A percentile compares a stretch with the other conserved stretches of the same genome.
phyloP scores from a whole-genome alignment of 1,284 basidiomycete genomes.

The Erythrobasidium hasegawianum region DNA sequence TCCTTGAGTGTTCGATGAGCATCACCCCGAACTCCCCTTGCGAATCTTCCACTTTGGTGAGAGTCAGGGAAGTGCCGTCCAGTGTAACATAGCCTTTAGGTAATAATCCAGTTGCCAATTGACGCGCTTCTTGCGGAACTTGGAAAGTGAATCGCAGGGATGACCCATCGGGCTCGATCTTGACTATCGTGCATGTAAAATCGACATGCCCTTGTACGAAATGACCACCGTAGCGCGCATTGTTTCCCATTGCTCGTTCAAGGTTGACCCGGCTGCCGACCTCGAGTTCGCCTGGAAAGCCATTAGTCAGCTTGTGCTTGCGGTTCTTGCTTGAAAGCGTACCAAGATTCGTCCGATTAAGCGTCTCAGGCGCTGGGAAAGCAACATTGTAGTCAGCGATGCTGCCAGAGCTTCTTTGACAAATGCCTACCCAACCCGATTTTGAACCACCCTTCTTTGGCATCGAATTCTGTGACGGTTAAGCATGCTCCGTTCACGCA shows the following conservation, averaged over 20 bases:
- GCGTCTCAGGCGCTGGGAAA: conserved; percentile 78
- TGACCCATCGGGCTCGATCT: conserved; percentile 71
- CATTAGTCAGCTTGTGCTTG: background rate
- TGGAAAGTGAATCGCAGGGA: conserved; percentile 78
- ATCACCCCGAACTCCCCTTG: conserved; percentile 78
- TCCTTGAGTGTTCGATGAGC: conserved; percentile 91
- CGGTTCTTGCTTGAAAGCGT: conserved; percentile 41
- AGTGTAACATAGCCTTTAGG: conserved; percentile 96
- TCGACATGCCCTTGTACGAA: conserved; percentile 99
- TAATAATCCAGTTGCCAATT: conserved; percentile 69
- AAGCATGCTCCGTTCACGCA: conserved; percentile 79
- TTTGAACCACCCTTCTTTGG: conserved; percentile 72
- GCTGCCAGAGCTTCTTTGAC: background rate
- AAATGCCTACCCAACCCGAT: conserved; percentile 62
- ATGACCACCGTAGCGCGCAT: conserved; percentile 91
- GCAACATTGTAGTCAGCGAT: conserved; percentile 16
- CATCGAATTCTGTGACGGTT: conserved; percentile 81
- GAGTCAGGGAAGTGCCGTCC: conserved; percentile 88
- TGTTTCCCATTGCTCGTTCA: conserved; percentile 89
- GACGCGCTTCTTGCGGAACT: conserved; percentile 61
- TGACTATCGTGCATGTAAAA: conserved; percentile 70
- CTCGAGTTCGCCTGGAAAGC: conserved; percentile 62
- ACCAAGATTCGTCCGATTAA: conserved; percentile 87
- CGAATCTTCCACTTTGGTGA: conserved; percentile 75
- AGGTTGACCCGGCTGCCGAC: conserved; percentile 83